Evolutionary conservation across 768 basidiomycete species (phyloP).

Genomic region (Mycena filopes): DNA sequence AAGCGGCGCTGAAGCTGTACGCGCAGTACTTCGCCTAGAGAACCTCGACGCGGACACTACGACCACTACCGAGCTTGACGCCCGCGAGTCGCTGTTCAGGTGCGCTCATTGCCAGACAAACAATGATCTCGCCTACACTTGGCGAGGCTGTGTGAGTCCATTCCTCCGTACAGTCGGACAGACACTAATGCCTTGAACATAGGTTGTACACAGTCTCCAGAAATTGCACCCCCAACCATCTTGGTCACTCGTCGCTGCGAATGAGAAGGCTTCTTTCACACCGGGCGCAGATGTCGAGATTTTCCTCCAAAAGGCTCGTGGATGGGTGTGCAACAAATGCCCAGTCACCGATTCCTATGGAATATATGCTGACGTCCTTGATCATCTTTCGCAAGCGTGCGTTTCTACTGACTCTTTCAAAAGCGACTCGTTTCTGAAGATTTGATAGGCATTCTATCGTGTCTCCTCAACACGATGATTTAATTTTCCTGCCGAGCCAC

Average conservation of each 20-base stretch:
- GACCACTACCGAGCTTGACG: conserved; percentile 7
- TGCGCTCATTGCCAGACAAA: background rate
- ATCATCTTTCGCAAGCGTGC: conserved; percentile 4
- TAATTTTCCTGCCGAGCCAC: too few species aligned
- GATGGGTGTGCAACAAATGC: conserved; percentile 10
- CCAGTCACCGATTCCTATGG: background rate
- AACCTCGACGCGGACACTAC: background rate
- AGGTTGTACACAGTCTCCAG: conserved; percentile 4
- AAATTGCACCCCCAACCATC: background rate
- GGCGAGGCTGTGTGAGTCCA: conserved; percentile 16
- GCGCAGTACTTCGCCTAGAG: conserved; percentile 1
- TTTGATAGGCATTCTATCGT: background rate
- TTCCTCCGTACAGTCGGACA: background rate
- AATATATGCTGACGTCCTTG: background rate
- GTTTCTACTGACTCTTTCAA: background rate
- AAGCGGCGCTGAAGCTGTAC: conserved; percentile 4
- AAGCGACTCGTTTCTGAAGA: background rate
- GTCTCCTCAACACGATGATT: background rate
- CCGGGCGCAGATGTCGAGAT: background rate
- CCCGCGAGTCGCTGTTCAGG: conserved; percentile 6
- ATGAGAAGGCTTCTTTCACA: background rate
- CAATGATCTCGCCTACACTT: background rate
- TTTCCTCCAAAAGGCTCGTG: background rate
- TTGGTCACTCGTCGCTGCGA: background rate
- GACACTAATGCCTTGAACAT: background rate